Conservation (phyloP, 306 rosid genomes). For the Herpetospermum pedunculosum region DNA sequence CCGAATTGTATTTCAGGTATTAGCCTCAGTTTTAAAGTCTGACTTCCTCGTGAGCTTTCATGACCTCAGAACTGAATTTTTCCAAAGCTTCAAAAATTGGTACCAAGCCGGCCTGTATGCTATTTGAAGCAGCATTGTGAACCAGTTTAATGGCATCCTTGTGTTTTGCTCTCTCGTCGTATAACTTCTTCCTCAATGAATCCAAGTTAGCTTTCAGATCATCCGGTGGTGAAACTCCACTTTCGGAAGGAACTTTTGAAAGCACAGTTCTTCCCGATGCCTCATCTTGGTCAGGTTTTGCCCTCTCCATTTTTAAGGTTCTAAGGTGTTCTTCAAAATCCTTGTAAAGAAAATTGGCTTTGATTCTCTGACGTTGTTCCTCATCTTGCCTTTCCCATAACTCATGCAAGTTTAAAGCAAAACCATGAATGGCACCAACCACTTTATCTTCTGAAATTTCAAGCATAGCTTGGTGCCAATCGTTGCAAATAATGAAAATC, state of each 20-base stretch:
- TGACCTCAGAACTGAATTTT: conserved; percentile 66
- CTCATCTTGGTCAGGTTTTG: conserved; percentile 38
- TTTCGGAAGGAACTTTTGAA: conserved; percentile 45
- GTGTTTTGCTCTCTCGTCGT: conserved; percentile 73
- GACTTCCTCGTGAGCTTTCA: conserved; percentile 77
- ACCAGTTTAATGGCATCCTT: conserved; percentile 64
- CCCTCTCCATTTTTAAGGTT: conserved; percentile 45
- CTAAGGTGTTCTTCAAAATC: conserved; percentile 68
- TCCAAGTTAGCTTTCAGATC: conserved; percentile 85
- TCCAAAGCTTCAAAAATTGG: conserved; percentile 84
- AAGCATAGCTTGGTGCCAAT: conserved; percentile 89
- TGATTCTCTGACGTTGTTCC: conserved; percentile 67
- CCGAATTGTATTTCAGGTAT: neutral
- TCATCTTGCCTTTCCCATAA: conserved; percentile 92
- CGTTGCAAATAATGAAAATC: conserved; percentile 68
- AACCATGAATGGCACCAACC: conserved; percentile 57
- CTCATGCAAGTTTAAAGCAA: conserved; percentile 63
- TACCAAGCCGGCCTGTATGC: conserved; percentile 68
- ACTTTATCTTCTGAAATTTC: conserved; percentile 67
- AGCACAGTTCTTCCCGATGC: conserved; percentile 28
- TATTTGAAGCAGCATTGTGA: conserved; percentile 62
- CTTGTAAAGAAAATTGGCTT: conserved; percentile 57
- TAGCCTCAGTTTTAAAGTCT: conserved; percentile 13
- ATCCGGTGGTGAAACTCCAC: conserved; percentile 74
- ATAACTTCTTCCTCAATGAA: conserved; percentile 55